Evolutionary conservation across 2,329 filamentous ascomycete genomes (phyloP), one percentile per base, ranked within the genome.

Genomic region (Colletotrichum sp.): DNA sequence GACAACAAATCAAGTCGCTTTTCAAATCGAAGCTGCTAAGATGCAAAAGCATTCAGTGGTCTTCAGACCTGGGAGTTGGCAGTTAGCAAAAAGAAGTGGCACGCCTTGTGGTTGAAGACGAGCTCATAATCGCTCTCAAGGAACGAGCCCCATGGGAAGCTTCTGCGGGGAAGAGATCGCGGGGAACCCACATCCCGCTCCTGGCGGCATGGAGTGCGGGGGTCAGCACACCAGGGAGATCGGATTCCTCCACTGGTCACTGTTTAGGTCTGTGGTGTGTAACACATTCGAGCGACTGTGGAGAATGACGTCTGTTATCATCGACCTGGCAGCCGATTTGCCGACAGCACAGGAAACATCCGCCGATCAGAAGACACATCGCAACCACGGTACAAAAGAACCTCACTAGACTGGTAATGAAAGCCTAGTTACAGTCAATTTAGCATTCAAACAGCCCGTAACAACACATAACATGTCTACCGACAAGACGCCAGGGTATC

Each of bases 21-120:
- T 47, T 47, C 9, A 12, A 47, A 47, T 5, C n/a, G 38, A 6
- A 43, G 8, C 4, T 18, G 7, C 15, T 38, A 29, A 7, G 16
- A 18, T 38, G 36, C 2, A 38, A 18, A 38, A 18, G 9, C 1
- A 5, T 5, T 38, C 0, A n/a, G 1, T 18, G 16, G 18, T 43
- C 2, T 43, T n/a, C 0, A 18, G 38, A 43, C 5, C 2, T n/a
- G 38, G 5, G 11, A 47, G 11, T 0, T 47, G 3, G 1, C 18
- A 4, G 43, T 21, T 21, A 47, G 43, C 1, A 51, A 12, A 51
- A 47, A 1, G 38, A 21, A n/a, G n/a, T 13, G 43, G 0, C 11
- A 4, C 1, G 43, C n/a, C n/a, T 21, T 11, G 13, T 21, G 43
- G 0, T 21, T 13, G n/a, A 21, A 21, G n/a, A 51, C 12, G 43